A percentile compares a stretch with the other conserved stretches of the same genome.
Evolutionary conservation across 768 basidiomycete genomes (phyloP).

Genomic region (Coprinopsis sp.): DNA sequence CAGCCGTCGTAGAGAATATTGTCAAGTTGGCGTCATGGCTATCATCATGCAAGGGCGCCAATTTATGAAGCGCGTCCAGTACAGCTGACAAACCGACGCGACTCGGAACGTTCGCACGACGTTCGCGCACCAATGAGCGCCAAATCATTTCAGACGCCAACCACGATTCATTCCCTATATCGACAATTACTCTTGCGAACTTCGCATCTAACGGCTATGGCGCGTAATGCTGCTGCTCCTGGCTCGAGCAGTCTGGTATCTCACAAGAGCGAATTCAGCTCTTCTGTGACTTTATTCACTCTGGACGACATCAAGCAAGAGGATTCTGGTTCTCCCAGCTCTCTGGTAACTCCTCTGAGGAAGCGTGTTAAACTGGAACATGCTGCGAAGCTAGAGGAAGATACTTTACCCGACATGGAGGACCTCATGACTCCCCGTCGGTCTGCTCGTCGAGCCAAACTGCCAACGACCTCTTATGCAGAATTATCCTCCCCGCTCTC

Average conservation of each 20-base stretch:
- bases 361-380: conserved; percentile 8
- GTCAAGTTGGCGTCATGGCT: too few relatives aligned
- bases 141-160: neutral
- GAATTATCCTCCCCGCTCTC: conserved; percentile 4
- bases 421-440: neutral
- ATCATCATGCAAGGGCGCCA: too few relatives aligned
- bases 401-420: neutral
- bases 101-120: too few relatives aligned
- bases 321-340: neutral
- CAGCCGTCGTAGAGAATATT: too few relatives aligned
- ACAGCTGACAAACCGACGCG: too few relatives aligned
- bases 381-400: neutral
- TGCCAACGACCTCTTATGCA: neutral
- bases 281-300: conserved; percentile 7
- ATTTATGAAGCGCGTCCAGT: too few relatives aligned
- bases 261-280: conserved; percentile 6
- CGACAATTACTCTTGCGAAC: neutral
- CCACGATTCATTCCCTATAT: neutral
- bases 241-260: neutral
- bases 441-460: neutral
- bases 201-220: too few relatives aligned
- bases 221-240: too few relatives aligned
- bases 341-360: too few relatives aligned
- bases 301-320: neutral
- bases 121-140: neutral